A percentile compares a stretch with the other conserved stretches of the same genome.
These are phyloP conservation scores for Vickermania spadyakhi DNA, from an alignment of 208 protist genomes.

Conservation along the genomic window DNA sequence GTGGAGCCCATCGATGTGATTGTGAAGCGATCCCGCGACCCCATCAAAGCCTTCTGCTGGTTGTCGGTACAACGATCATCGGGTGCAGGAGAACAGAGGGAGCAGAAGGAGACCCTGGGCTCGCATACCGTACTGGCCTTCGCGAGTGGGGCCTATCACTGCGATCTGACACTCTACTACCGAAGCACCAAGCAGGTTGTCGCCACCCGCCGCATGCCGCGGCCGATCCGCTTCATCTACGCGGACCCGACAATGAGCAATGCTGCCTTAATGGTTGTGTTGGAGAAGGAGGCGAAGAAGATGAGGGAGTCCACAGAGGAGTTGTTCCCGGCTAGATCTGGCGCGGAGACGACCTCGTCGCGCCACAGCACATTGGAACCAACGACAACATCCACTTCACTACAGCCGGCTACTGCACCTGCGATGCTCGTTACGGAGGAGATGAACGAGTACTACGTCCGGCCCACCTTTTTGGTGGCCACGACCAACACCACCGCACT, in stretches of 20 bases:
- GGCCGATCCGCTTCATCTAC: not conserved
- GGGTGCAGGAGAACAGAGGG: no score
- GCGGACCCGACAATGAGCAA: not conserved
- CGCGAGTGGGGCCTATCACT: constrained; percentile 14
- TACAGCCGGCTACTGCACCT: not conserved
- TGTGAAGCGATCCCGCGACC: constrained; percentile 7
- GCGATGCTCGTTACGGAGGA: not conserved
- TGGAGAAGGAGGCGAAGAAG: not conserved
- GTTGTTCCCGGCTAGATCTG: not conserved
- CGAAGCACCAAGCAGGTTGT: constrained; percentile 3
- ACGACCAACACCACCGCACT: no score
- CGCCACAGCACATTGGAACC: no score
- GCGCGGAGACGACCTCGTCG: not conserved
- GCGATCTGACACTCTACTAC: constrained; percentile 18
- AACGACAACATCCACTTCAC: no score
- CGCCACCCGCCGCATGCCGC: not conserved
- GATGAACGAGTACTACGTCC: not conserved
- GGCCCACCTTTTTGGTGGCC: no score
- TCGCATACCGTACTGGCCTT: constrained; percentile 14
- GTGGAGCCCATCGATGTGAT: constrained; percentile 8
- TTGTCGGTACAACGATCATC: not conserved
- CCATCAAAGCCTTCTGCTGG: constrained; percentile 29
- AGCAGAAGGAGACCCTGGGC: no score
- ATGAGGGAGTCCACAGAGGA: not conserved
- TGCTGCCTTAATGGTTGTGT: not conserved